Evolutionary conservation across 2,329 filamentous ascomycete genomes (phyloP), one percentile per base, ranked within the genome.

Genomic region (Parastagonospora avenae): DNA sequence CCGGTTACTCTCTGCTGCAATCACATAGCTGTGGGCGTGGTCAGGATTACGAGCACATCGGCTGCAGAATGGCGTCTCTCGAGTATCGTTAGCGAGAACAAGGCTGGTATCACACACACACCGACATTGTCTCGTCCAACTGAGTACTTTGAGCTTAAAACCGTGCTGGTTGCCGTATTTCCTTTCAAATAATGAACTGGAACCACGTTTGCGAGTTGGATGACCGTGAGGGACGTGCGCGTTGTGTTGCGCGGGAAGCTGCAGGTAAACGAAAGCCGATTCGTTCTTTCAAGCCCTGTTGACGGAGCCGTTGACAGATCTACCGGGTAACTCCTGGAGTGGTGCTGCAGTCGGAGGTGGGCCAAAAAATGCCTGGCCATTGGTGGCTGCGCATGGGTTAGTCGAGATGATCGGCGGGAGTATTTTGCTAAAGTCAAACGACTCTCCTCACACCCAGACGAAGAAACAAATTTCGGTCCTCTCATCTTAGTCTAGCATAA

Each of bases 131-230:
- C 9, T 49, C 30, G 30, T 39, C 58, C 60, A 65, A 64, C 49
- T n/a, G 46, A 52, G 52, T 56, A 33, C 24, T 32, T 33, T 32
- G 12, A 27, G 30, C n/a, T 57, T 24, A 41, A 15, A 53, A 49
- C 51, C 52, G 55, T 52, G 60, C 50, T 60, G 40, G 42, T 15
- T 42, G 37, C 60, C 59, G 59, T 51, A 47, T 48, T 54, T 33
- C 47, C 14, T 42, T 48, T 42, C 15, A 31, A 11, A 27, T 42
- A 19, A 58, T 50, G 56, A 57, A 47, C 57, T 55, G 52, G 54
- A 48, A 59, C 65, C 69, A 72, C 68, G 70, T 73, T 73, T 72
- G 68, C 62, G 55, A 52, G 38, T 46, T 52, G 46, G 60, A 49
- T 39, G 50, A 57, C 57, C 45, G 60, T 54, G 39, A 53, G 52